Evolutionary conservation across 1,139 yeast species (phyloP).

Genomic region (Magnusiomyces magnusii): DNA sequence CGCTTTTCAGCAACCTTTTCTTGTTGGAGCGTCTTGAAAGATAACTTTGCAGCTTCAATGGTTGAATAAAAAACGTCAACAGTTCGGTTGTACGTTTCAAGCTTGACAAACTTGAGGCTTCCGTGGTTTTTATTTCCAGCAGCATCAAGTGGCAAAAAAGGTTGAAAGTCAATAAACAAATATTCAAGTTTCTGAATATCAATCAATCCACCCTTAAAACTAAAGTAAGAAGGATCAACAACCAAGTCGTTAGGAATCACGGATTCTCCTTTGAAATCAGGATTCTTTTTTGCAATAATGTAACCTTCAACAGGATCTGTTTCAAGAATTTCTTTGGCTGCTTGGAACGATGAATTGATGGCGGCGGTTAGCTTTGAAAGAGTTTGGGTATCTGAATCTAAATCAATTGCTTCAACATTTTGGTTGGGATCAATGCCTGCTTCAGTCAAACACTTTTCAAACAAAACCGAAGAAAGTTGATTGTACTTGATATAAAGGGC

Average conservation of each 20-base stretch:
- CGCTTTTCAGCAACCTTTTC: slow-evolving; percentile 68
- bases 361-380: slow-evolving; percentile 37
- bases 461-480: slow-evolving; percentile 69
- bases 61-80: slow-evolving; percentile 81
- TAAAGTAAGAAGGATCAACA: slow-evolving; percentile 20
- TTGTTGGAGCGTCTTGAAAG: slow-evolving; percentile 65
- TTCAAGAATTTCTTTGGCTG: slow-evolving; percentile 26
- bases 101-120: slow-evolving; percentile 23
- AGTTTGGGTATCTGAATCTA: slow-evolving; percentile 15
- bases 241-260: slow-evolving; percentile 21
- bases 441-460: slow-evolving; percentile 48
- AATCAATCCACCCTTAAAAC: slow-evolving; percentile 22
- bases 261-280: slow-evolving; percentile 38
- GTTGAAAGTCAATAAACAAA: slow-evolving; percentile 77
- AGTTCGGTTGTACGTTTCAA: slow-evolving; percentile 64
- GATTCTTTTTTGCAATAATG: slow-evolving; percentile 58
- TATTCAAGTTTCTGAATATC: slow-evolving; percentile 38
- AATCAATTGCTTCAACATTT: slow-evolving; percentile 24
- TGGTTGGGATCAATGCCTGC: slow-evolving; percentile 42
- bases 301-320: slow-evolving; percentile 46
- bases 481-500: slow-evolving; percentile 61
- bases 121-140: slow-evolving; percentile 22
- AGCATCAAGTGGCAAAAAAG: slow-evolving; percentile 50
- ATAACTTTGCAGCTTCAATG: slow-evolving; percentile 71
- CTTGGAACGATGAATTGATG: slow-evolving; percentile 44